Conservation (phyloP, 371 early-diverging fungal genomes). For the Lichtheimia corymbifera region DNA sequence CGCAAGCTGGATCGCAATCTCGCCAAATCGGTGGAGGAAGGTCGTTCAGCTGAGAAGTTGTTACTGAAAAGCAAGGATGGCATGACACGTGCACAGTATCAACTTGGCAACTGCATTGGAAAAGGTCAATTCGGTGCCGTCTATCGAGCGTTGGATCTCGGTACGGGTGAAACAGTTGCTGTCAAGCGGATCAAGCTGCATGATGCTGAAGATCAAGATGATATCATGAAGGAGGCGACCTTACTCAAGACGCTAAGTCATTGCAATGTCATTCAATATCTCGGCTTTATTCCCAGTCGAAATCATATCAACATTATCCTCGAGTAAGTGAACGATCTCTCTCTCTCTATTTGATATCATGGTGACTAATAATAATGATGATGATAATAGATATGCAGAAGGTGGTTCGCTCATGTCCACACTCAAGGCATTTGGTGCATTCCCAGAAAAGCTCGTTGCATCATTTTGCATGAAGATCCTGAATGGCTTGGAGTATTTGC, state of each 20-base stretch:
- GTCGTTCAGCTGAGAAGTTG: constrained; percentile 18
- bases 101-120: constrained; percentile 89
- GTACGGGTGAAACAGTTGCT: constrained; percentile 86
- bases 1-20: constrained; percentile 33
- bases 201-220: constrained; percentile 50
- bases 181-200: constrained; percentile 80
- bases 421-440: constrained; percentile 86
- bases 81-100: constrained; percentile 33
- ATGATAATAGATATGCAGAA: constrained; percentile 68
- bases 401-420: constrained; percentile 90
- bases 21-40: constrained; percentile 19
- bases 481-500: constrained; percentile 90
- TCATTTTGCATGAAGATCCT: constrained; percentile 91
- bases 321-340: constrained; percentile 43
- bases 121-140: constrained; percentile 92
- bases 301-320: constrained; percentile 78
- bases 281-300: constrained; percentile 75
- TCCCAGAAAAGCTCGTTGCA: constrained; percentile 90
- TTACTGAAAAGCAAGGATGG: constrained; percentile 28
- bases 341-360: neutral
- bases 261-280: constrained; percentile 83
- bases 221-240: constrained; percentile 72
- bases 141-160: constrained; percentile 79
- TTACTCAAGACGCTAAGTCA: constrained; percentile 71
- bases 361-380: neutral